Conservation (phyloP, 768 basidiomycete genomes). For the Suillus cothurnatus region DNA sequence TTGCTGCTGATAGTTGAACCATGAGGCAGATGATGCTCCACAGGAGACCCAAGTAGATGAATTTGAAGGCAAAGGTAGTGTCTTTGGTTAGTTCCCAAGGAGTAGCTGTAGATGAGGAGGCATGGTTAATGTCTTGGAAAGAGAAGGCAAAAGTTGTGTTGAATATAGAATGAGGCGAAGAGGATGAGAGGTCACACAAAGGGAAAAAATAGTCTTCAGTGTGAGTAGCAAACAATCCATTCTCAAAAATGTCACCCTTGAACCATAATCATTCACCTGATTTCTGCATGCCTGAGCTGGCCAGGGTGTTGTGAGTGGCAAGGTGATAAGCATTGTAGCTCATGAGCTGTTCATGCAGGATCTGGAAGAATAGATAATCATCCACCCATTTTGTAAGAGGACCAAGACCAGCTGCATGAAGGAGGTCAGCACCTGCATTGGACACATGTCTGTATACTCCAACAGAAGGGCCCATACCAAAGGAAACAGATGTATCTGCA, state of each 20-base stretch:
- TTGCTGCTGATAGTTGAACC: slow-evolving; percentile 25
- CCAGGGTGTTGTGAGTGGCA: not conserved
- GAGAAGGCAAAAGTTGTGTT: slow-evolving; percentile 23
- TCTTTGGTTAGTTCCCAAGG: slow-evolving; percentile 37
- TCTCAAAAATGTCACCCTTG: slow-evolving; percentile 9
- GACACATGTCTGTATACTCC: not conserved
- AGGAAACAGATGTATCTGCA: not conserved
- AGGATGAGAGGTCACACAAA: not conserved
- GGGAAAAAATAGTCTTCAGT: not conserved
- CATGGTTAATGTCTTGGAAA: slow-evolving; percentile 41
- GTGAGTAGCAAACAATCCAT: not conserved
- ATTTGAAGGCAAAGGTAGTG: slow-evolving; percentile 19
- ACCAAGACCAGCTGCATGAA: not conserved
- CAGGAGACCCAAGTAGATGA: not conserved
- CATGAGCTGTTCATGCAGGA: not conserved
- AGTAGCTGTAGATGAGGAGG: slow-evolving; percentile 33
- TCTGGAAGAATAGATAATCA: slow-evolving; percentile 2
- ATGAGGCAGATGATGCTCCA: not conserved
- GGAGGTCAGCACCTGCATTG: slow-evolving; percentile 8
- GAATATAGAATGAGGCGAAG: slow-evolving; percentile 7
- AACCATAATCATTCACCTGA: slow-evolving; percentile 13
- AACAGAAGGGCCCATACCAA: not conserved
- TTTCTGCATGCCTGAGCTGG: slow-evolving; percentile 20
- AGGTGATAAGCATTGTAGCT: slow-evolving; percentile 4
- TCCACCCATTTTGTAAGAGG: slow-evolving; percentile 1